phyloP scores from a whole-genome alignment of 208 protist genomes.

The Polymyxa betae region DNA sequence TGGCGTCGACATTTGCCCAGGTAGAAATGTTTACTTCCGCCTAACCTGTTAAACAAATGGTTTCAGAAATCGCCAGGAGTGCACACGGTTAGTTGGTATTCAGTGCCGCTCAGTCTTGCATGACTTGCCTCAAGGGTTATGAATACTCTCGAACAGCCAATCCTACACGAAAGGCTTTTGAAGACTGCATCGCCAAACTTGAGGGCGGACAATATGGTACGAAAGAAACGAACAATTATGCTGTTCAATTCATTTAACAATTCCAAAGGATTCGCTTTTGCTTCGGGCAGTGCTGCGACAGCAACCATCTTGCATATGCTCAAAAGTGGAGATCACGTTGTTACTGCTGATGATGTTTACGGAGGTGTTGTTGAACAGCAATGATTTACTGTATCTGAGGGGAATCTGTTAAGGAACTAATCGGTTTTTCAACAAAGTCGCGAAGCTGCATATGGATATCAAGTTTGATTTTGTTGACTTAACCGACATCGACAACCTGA shows the following conservation, averaged over 20 bases:
- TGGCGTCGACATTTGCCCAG: slow-evolving; percentile 56
- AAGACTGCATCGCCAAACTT: slow-evolving; percentile 57
- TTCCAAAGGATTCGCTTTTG: slow-evolving; percentile 20
- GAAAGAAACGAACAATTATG: no score
- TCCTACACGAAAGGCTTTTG: slow-evolving; percentile 60
- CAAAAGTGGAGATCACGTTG: slow-evolving; percentile 58
- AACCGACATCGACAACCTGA: slow-evolving; percentile 34
- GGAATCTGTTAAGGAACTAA: not conserved
- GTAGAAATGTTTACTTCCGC: not conserved
- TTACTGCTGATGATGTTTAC: slow-evolving; percentile 60
- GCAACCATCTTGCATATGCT: slow-evolving; percentile 45
- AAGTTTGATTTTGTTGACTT: slow-evolving; percentile 61
- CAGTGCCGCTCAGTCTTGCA: no score
- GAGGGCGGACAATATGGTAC: slow-evolving; percentile 56
- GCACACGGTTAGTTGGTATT: not conserved
- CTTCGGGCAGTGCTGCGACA: slow-evolving; percentile 60
- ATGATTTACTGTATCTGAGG: not conserved
- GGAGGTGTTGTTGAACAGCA: not conserved
- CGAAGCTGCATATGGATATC: slow-evolving; percentile 26
- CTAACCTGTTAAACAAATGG: not conserved
- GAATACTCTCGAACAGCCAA: slow-evolving; percentile 62
- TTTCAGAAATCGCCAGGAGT: slow-evolving; percentile 53
- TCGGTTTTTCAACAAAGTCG: slow-evolving; percentile 58
- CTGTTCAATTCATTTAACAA: not conserved
- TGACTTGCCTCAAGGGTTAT: no score